Percentiles rank a stretch among this genome's conserved stretches.
Conservation (phyloP, 306 rosid genomes). For the Morella rubra region DNA sequence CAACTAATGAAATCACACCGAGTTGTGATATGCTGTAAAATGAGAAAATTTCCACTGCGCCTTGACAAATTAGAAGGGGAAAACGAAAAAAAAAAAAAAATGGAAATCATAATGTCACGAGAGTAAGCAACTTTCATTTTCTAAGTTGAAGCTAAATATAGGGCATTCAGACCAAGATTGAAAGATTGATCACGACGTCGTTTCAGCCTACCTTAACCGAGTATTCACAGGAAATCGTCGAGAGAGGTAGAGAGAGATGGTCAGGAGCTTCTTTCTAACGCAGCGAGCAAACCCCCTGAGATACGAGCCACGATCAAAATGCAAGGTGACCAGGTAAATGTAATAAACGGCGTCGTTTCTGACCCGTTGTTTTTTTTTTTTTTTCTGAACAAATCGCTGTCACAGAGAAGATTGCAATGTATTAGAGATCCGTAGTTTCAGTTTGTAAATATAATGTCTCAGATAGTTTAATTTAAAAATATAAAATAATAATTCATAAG, state of each 20-base stretch:
- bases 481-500: too few species aligned
- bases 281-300: background rate
- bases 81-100: background rate
- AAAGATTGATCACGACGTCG: background rate
- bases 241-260: background rate
- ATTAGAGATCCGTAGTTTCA: too few species aligned
- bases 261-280: background rate
- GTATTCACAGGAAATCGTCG: background rate
- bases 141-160: background rate
- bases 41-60: background rate
- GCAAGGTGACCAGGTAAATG: too few species aligned
- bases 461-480: too few species aligned
- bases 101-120: background rate
- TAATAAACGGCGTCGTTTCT: background rate
- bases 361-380: background rate
- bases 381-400: too few species aligned
- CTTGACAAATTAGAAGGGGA: background rate
- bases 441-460: too few species aligned
- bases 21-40: background rate
- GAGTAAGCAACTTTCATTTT: background rate
- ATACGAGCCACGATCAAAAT: background rate
- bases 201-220: slow-evolving; percentile 14
- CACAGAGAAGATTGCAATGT: too few species aligned
- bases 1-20: background rate
- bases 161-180: background rate